phyloP scores from a whole-genome alignment of 257 asterid species.

The Ophiorrhiza pumila region DNA sequence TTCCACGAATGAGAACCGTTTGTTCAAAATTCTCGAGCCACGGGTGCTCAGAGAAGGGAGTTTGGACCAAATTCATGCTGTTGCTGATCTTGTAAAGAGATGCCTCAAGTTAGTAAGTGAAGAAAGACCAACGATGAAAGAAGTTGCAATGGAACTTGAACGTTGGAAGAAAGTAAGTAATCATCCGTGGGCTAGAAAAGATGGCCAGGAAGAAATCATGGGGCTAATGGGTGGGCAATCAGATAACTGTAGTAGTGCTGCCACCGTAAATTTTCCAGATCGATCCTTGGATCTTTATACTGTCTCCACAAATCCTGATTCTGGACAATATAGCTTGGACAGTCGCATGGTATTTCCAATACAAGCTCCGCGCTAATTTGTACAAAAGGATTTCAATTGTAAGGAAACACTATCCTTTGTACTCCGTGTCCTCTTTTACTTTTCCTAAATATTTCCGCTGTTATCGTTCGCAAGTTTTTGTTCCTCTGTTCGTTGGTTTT shows the following conservation, averaged over 20 bases:
- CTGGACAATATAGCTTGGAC: background rate
- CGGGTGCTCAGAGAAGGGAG: constrained; percentile 40
- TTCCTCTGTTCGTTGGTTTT: too few relatives aligned
- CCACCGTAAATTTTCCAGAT: background rate
- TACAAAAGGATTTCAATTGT: too few relatives aligned
- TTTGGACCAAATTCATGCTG: constrained; percentile 28
- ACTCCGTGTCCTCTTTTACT: background rate
- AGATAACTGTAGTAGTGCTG: background rate
- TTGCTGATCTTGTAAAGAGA: constrained; percentile 40
- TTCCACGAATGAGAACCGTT: constrained; percentile 28
- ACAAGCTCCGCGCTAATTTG: constrained; percentile 1
- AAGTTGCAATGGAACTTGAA: constrained; percentile 43
- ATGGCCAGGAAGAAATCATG: background rate
- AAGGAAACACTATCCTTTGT: too few relatives aligned
- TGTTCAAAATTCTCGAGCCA: constrained; percentile 37
- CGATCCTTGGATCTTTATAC: background rate
- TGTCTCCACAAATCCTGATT: background rate
- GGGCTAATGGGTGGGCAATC: background rate
- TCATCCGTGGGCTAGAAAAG: constrained; percentile 16
- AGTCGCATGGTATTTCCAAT: background rate
- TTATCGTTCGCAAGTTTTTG: too few relatives aligned
- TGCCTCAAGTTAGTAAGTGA: constrained; percentile 37
- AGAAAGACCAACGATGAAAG: constrained; percentile 54
- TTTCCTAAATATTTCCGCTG: too few relatives aligned
- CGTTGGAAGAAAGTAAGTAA: constrained; percentile 17